Percentiles rank a stretch among this genome's conserved stretches.
These are phyloP conservation scores for Thamnidium elegans DNA, from an alignment of 192 early-diverging fungal genomes.

Conservation along the genomic window DNA sequence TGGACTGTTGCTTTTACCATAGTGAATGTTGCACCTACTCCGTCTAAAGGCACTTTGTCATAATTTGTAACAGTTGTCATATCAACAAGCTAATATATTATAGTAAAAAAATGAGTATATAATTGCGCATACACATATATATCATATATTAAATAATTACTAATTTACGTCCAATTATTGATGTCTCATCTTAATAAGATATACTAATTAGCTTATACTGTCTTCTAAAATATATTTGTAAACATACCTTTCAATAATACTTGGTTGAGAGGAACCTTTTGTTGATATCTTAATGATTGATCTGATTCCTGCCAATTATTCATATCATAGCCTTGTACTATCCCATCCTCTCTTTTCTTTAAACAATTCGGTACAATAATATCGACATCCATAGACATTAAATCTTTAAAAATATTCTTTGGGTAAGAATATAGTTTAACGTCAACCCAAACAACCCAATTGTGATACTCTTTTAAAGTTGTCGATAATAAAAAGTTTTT, in stretches of 20 bases:
- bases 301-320: constrained; percentile 67
- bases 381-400: constrained; percentile 60
- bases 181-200: too few relatives aligned
- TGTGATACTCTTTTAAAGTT: constrained; percentile 53
- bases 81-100: constrained; percentile 32
- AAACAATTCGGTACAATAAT: constrained; percentile 62
- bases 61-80: constrained; percentile 24
- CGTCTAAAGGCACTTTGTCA: constrained; percentile 49
- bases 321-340: constrained; percentile 52
- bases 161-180: too few relatives aligned
- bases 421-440: constrained; percentile 61
- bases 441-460: constrained; percentile 71
- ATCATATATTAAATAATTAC: constrained; percentile 18
- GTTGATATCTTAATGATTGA: constrained; percentile 43
- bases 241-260: constrained; percentile 33
- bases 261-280: constrained; percentile 15
- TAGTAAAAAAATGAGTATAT: too few relatives aligned
- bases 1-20: constrained; percentile 64
- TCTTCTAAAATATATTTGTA: neutral
- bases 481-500: constrained; percentile 59
- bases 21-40: constrained; percentile 65
- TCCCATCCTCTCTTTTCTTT: constrained; percentile 15
- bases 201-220: neutral
- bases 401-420: constrained; percentile 47
- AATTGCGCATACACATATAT: neutral